Evolutionary conservation across 164 flowering plant genomes (phyloP).

Genomic region (Chimonanthus praecox): DNA sequence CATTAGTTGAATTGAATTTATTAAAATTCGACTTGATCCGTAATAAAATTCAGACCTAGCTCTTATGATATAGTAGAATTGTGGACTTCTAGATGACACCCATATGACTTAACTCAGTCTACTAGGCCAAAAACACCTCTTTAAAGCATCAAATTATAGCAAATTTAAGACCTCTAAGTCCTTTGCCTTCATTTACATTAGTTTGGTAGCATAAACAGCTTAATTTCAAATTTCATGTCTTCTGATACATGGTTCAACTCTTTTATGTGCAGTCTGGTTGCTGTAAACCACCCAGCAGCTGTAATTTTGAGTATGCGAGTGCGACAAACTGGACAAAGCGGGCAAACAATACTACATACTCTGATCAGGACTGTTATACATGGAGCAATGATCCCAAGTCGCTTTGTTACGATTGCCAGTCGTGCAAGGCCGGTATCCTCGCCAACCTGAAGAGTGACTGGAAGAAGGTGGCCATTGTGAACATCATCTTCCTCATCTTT

Average conservation of each 20-base stretch:
- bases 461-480: conserved; percentile 47
- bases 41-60: no score
- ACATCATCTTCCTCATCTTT: conserved; percentile 37
- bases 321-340: conserved; percentile 37
- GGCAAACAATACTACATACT: background rate
- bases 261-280: conserved; percentile 49
- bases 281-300: conserved; percentile 54
- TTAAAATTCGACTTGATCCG: no score
- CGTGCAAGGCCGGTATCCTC: conserved; percentile 57
- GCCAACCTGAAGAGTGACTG: conserved; percentile 42
- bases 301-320: conserved; percentile 29
- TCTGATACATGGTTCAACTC: background rate
- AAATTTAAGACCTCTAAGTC: no score
- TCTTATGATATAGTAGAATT: no score
- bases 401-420: conserved; percentile 42
- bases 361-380: conserved; percentile 27
- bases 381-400: conserved; percentile 30
- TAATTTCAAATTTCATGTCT: background rate
- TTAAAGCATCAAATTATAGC: no score
- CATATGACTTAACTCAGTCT: no score
- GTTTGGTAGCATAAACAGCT: background rate
- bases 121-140: no score
- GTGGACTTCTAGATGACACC: no score
- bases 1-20: no score
- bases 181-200: background rate